Conservation (phyloP, 1,284 basidiomycete species). For the Hymenochaete sp. region DNA sequence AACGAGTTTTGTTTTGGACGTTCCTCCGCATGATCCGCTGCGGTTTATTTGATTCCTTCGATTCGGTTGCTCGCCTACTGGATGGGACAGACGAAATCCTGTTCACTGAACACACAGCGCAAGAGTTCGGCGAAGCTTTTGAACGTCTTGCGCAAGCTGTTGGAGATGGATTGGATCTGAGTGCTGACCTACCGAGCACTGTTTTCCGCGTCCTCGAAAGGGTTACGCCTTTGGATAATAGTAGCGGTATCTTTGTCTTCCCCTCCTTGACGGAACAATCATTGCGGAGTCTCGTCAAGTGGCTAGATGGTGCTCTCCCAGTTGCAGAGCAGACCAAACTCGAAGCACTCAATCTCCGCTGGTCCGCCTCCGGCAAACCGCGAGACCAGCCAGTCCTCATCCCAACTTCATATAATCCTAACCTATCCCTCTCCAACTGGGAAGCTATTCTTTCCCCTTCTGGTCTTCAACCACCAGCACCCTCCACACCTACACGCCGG, state of each 20-base stretch:
- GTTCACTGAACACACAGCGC: constrained; percentile 7
- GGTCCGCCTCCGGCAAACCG: constrained; percentile 9
- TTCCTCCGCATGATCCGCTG: constrained; percentile 13
- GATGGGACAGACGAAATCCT: not conserved
- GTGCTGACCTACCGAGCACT: constrained; percentile 6
- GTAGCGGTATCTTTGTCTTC: constrained; percentile 7
- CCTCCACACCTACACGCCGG: constrained; percentile 32
- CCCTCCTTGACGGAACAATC: constrained; percentile 13
- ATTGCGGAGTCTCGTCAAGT: constrained; percentile 7
- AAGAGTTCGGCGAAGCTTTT: constrained; percentile 15
- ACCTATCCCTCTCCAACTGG: constrained; percentile 23
- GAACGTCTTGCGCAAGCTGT: constrained; percentile 8
- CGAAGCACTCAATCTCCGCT: constrained; percentile 5
- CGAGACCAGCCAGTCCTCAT: constrained; percentile 2
- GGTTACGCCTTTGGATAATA: constrained; percentile 10
- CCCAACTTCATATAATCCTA: constrained; percentile 11
- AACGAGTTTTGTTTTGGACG: constrained; percentile 11
- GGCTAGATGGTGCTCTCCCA: constrained; percentile 5
- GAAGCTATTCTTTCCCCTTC: constrained; percentile 23
- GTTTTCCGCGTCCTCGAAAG: constrained; percentile 11
- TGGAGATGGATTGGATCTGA: not conserved
- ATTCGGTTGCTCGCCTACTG: constrained; percentile 1
- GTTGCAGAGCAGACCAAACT: constrained; percentile 5
- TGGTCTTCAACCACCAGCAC: constrained; percentile 17
- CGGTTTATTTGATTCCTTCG: constrained; percentile 1